Evolutionary conservation across 2,329 filamentous ascomycete genomes (phyloP), one percentile per base, ranked within the genome.

Genomic region (Coniella lustricola): DNA sequence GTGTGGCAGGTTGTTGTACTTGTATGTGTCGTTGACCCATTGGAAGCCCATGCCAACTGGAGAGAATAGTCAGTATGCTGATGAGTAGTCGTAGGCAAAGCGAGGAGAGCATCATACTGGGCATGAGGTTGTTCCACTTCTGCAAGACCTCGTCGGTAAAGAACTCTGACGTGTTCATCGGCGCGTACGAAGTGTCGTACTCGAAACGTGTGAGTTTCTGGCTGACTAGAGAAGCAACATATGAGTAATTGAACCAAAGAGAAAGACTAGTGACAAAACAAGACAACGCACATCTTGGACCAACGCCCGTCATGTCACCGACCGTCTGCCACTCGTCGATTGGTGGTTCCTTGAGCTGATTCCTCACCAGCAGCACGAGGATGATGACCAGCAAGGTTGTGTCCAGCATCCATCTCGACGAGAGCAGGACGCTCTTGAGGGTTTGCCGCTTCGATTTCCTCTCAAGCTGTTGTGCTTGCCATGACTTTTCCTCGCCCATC

Each of bases 341-440:
- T 12, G 48, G 48, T 10, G 50, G 44, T 34, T 59, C 46, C 42
- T 50, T 50, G 32, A 54, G 51, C 50, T 64, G 60, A 46, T 66
- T 58, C 29, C 64, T 62, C 4, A 66, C 55, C 7, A 71, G 48
- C 9, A 70, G 58, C 7, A 51, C 60, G 5, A 70, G 51, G 41
- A 69, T 70, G 34, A 65, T 59, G 21, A 70, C 53, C 32, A 71
- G 55, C 37, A 70, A 55, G 1, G 58, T 49, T 0, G 67, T 68
- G 55, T 71, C 67, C 39, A 71, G 55, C 33, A 66, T 57, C 65
- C 66, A 70, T 48, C 65, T 59, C 25, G 56, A 59, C 18, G 64
- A 62, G 44, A 59, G 60, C 36, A 67, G 50, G n/a, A 62, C 48
- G 45, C 49, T 54, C 43, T 51, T 51, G 10, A 53, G 56, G 45